Percentiles rank a stretch among this genome's conserved stretches.
phyloP scores from a whole-genome alignment of 2,329 filamentous ascomycete species.

The Diaporthe sp. region DNA sequence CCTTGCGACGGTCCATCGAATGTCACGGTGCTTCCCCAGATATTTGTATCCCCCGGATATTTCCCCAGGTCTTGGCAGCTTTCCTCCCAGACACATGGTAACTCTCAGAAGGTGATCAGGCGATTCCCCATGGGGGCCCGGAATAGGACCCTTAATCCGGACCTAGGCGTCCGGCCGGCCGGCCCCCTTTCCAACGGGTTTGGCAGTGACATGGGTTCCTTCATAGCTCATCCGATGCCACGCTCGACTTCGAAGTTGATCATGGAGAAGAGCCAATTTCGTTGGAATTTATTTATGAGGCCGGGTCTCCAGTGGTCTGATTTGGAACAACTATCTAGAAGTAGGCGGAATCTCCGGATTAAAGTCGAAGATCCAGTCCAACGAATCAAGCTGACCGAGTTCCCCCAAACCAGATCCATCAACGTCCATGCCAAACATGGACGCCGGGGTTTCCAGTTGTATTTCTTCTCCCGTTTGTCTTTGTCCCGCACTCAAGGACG shows the following conservation, averaged over 20 bases:
- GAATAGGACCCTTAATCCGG: conserved; percentile 10
- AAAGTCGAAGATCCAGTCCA: conserved; percentile 18
- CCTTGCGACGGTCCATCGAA: neutral
- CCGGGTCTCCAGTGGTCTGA: no score
- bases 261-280: neutral
- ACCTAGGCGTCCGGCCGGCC: neutral
- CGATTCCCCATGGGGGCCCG: conserved; percentile 1
- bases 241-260: no score
- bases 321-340: neutral
- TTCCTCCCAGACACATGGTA: neutral
- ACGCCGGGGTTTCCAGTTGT: neutral
- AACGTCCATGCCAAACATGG: conserved; percentile 7
- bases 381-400: neutral
- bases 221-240: neutral
- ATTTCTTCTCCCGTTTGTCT: neutral
- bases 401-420: neutral
- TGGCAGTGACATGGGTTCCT: neutral
- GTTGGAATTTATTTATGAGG: no score
- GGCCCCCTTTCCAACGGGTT: neutral
- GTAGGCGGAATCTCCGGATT: neutral
- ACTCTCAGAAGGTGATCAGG: neutral
- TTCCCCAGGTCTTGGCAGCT: conserved; percentile 12
- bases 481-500: neutral
- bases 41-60: conserved; percentile 14
- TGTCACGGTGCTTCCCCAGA: conserved; percentile 6